Evolutionary conservation across 306 rosid genomes (phyloP).

Genomic region (Aeschynomene evenia): DNA sequence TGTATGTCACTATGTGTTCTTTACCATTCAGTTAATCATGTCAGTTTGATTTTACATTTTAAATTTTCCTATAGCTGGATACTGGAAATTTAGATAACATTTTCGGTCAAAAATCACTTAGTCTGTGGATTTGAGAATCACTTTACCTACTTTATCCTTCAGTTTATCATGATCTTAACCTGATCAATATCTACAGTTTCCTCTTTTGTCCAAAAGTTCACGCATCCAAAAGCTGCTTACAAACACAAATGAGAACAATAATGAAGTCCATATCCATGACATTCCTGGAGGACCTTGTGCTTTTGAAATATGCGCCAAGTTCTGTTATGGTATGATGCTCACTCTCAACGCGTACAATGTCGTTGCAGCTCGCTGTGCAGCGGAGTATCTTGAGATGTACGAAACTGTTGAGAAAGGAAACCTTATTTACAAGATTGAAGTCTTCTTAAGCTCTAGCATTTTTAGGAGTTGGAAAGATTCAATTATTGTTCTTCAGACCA

Average conservation of each 20-base stretch:
- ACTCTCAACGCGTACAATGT: conserved; percentile 95
- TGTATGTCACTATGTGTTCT: not conserved
- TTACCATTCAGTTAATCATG: not conserved
- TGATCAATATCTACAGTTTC: conserved; percentile 61
- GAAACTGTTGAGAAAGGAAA: conserved; percentile 90
- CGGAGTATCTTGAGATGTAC: conserved; percentile 90
- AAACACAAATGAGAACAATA: conserved; percentile 45
- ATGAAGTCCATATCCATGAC: conserved; percentile 70
- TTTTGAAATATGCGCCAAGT: conserved; percentile 91
- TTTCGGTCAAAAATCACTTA: not conserved
- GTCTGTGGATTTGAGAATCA: not conserved
- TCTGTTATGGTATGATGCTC: conserved; percentile 86
- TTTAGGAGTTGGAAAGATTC: conserved; percentile 96
- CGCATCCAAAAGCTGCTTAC: conserved; percentile 70
- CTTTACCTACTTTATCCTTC: not conserved
- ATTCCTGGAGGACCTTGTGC: conserved; percentile 95
- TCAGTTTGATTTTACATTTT: not conserved
- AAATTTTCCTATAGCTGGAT: not conserved
- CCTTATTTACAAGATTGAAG: conserved; percentile 89
- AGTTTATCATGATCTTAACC: conserved; percentile 22
- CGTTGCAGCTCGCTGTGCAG: conserved; percentile 90
- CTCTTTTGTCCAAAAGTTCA: conserved; percentile 85
- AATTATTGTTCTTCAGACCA: conserved; percentile 84
- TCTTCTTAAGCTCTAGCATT: conserved; percentile 89
- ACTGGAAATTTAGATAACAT: not conserved